Conservation (phyloP, 208 protist species). For the Phytomonas sp. region DNA sequence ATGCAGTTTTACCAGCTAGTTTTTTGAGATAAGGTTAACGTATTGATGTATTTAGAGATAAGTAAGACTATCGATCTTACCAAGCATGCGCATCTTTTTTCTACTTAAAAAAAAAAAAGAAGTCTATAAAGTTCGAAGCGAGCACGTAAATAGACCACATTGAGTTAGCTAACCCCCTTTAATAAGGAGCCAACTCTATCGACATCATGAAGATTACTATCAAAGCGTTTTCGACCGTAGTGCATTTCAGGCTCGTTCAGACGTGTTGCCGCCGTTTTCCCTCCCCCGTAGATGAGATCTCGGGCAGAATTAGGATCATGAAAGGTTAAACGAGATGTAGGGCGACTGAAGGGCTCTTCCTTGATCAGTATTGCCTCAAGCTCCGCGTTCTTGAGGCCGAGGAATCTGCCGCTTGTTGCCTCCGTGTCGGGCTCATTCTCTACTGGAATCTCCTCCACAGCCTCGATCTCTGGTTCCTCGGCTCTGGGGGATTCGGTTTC, state of each 20-base stretch:
- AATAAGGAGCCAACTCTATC: conserved; percentile 28
- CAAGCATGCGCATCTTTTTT: background rate
- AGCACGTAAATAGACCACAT: background rate
- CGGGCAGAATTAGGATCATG: conserved; percentile 48
- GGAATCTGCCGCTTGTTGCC: conserved; percentile 12
- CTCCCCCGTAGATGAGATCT: conserved; percentile 52
- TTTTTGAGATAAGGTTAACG: background rate
- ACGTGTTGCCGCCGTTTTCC: background rate
- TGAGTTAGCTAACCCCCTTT: conserved; percentile 4
- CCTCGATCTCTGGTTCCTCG: conserved; percentile 12
- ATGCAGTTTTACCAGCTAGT: background rate
- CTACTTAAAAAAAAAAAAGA: too few species aligned
- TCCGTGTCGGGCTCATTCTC: background rate
- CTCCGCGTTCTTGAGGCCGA: conserved; percentile 30
- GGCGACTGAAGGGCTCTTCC: conserved; percentile 57
- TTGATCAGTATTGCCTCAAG: conserved; percentile 42
- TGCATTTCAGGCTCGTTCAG: conserved; percentile 11
- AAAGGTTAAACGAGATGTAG: conserved; percentile 38
- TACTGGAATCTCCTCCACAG: conserved; percentile 11
- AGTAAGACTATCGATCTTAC: background rate
- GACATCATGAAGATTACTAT: conserved; percentile 15
- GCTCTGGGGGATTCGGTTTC: background rate
- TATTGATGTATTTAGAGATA: background rate
- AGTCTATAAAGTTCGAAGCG: conserved; percentile 3
- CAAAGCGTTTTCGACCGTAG: conserved; percentile 42